These are phyloP conservation scores for Diospyros lotus DNA, from an alignment of 148 eudicot genomes.

Conservation along the genomic window DNA sequence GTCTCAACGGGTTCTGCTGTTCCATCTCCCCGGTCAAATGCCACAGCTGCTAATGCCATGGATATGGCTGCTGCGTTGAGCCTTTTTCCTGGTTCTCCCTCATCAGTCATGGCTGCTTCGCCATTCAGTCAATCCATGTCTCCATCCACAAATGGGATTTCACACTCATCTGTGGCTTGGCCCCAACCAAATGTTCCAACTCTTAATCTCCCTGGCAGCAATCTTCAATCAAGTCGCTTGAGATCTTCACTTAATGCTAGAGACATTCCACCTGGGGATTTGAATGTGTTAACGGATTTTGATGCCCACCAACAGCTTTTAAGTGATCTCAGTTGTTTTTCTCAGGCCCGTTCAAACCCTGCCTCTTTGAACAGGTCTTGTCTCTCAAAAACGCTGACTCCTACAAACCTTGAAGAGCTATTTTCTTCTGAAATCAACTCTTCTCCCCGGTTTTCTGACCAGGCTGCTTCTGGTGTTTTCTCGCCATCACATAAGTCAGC, in stretches of 20 bases:
- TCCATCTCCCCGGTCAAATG: constrained; percentile 51
- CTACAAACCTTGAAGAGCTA: constrained; percentile 69
- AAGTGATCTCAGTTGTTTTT: constrained; percentile 43
- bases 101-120: constrained; percentile 47
- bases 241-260: constrained; percentile 65
- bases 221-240: constrained; percentile 62
- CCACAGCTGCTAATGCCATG: constrained; percentile 43
- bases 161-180: constrained; percentile 43
- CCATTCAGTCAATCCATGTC: constrained; percentile 60
- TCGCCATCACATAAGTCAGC: constrained; percentile 69
- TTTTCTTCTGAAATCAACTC: constrained; percentile 54
- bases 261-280: constrained; percentile 46
- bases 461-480: constrained; percentile 39
- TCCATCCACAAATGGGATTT: constrained; percentile 40
- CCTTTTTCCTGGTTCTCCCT: constrained; percentile 70
- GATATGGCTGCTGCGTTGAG: constrained; percentile 70
- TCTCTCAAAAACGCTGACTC: constrained; percentile 48
- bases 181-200: constrained; percentile 60
- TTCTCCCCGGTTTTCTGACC: constrained; percentile 63
- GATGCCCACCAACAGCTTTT: constrained; percentile 41
- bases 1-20: constrained; percentile 68
- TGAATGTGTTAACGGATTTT: constrained; percentile 43
- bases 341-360: constrained; percentile 41
- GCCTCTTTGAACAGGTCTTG: constrained; percentile 37
- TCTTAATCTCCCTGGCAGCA: constrained; percentile 66